phyloP scores from a whole-genome alignment of 257 asterid species.

The Solanum etuberosum region DNA sequence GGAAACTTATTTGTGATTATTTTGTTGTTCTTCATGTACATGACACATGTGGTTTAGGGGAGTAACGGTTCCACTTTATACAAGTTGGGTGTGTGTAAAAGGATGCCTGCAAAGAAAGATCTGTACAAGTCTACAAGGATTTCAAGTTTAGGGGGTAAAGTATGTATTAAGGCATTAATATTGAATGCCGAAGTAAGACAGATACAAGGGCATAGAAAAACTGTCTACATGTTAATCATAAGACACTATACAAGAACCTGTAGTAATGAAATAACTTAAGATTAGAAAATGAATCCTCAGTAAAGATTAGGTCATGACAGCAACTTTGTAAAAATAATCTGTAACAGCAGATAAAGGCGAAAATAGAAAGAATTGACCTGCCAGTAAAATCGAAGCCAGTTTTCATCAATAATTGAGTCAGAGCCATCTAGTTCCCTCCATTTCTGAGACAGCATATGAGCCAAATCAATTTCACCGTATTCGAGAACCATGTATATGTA shows the following conservation, averaged over 20 bases:
- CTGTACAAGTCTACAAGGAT: neutral
- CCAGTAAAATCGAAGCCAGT: slow-evolving; percentile 99
- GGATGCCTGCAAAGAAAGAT: neutral
- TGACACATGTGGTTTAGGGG: neutral
- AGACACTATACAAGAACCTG: neutral
- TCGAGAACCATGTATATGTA: slow-evolving; percentile 92
- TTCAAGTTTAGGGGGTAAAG: neutral
- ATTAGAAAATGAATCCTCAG: neutral
- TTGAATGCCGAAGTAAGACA: neutral
- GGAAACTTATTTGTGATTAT: neutral
- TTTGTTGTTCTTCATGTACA: neutral
- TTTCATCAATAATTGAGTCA: slow-evolving; percentile 62
- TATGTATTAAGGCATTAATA: neutral
- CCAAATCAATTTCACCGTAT: slow-evolving; percentile 97
- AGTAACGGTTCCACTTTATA: neutral
- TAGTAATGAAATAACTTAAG: neutral
- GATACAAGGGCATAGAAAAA: neutral
- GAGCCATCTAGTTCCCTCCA: slow-evolving; percentile 77
- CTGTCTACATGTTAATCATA: neutral
- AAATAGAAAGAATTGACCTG: slow-evolving; percentile 39
- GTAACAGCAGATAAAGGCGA: neutral
- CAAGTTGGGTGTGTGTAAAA: neutral
- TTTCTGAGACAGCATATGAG: slow-evolving; percentile 93
- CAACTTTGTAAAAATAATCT: neutral
- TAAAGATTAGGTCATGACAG: neutral